Evolutionary conservation across 805 yeast genomes (phyloP).

Genomic region (Kodamaea fukazawae): DNA sequence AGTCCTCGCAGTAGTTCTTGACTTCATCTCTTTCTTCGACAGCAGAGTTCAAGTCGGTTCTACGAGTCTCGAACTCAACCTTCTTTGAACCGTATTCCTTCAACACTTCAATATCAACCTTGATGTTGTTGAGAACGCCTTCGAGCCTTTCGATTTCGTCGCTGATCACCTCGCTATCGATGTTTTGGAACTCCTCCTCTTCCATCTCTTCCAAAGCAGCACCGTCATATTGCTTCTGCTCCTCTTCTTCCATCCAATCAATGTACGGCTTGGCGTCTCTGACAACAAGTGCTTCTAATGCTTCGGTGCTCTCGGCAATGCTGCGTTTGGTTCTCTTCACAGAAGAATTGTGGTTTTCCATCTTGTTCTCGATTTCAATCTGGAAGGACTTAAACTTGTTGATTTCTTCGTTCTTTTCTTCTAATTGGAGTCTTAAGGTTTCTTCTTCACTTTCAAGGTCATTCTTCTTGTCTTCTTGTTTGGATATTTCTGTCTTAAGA

Average conservation of each 20-base stretch:
- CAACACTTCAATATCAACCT: constrained; percentile 70
- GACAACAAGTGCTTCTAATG: constrained; percentile 43
- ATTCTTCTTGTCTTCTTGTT: constrained; percentile 37
- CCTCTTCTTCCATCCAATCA: constrained; percentile 48
- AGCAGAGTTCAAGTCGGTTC: constrained; percentile 64
- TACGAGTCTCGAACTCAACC: constrained; percentile 61
- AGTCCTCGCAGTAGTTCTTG: constrained; percentile 59
- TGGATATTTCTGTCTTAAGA: constrained; percentile 27
- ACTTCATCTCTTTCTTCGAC: constrained; percentile 63
- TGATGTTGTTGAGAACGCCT: constrained; percentile 50
- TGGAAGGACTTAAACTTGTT: constrained; percentile 62
- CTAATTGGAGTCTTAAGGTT: constrained; percentile 21
- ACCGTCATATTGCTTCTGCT: constrained; percentile 33
- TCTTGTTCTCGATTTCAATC: constrained; percentile 60
- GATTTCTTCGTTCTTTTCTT: constrained; percentile 43
- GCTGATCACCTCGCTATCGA: constrained; percentile 50
- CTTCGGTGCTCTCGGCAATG: constrained; percentile 35
- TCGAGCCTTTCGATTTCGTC: constrained; percentile 54
- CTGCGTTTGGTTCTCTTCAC: constrained; percentile 39
- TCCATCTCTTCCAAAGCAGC: constrained; percentile 41
- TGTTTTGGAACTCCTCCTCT: constrained; percentile 48
- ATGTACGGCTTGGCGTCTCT: constrained; percentile 55
- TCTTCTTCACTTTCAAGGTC: constrained; percentile 42
- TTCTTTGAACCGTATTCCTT: constrained; percentile 72
- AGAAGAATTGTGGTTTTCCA: constrained; percentile 53